phyloP scores from a whole-genome alignment of 352 stramenopile genomes.

The Globisporangium paroecandrum region DNA sequence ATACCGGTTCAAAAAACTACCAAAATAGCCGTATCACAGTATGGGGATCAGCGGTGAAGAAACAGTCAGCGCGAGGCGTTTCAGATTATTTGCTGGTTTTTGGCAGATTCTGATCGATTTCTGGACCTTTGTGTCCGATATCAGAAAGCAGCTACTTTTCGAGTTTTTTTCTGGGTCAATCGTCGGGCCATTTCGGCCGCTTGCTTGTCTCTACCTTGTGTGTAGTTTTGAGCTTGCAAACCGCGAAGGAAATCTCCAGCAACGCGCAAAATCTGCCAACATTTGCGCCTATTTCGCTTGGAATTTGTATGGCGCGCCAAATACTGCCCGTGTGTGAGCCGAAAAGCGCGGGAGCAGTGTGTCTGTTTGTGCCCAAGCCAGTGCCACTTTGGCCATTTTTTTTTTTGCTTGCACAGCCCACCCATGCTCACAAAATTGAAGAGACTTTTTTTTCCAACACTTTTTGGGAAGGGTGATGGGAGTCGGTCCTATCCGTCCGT shows the following conservation, averaged over 20 bases:
- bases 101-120: background rate
- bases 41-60: background rate
- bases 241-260: background rate
- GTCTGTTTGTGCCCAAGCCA: background rate
- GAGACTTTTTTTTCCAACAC: background rate
- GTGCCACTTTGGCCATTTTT: background rate
- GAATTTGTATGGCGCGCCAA: background rate
- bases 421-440: background rate
- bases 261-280: background rate
- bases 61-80: background rate
- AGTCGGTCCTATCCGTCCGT: constrained; percentile 8
- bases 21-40: no score
- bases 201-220: background rate
- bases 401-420: background rate
- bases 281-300: background rate
- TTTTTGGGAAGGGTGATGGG: background rate
- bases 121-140: background rate
- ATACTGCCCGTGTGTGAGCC: background rate
- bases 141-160: background rate
- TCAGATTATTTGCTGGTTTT: background rate
- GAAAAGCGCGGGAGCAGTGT: background rate
- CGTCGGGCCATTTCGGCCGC: background rate
- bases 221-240: background rate
- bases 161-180: constrained; percentile 1
- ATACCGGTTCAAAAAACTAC: background rate